These are phyloP conservation scores for Phoma herbarum DNA, from an alignment of 2,329 filamentous ascomycete genomes.

Conservation along the genomic window DNA sequence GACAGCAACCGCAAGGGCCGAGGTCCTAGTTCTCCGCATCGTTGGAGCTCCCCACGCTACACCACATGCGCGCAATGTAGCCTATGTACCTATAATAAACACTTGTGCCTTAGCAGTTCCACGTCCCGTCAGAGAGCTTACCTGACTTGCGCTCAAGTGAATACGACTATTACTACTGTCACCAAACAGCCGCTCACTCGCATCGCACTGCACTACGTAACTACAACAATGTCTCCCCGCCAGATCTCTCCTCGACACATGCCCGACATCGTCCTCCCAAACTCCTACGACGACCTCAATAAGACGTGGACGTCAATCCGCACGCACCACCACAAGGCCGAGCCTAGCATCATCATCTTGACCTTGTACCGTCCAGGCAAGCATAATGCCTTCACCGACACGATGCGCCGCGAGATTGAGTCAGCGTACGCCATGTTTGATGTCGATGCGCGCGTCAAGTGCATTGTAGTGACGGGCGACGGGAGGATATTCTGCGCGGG, in stretches of 20 bases:
- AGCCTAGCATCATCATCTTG: conserved; percentile 67
- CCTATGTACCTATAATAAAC: conserved; percentile 17
- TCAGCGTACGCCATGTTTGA: conserved; percentile 62
- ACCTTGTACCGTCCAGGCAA: conserved; percentile 71
- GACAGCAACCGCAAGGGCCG: conserved; percentile 12
- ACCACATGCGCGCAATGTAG: conserved; percentile 8
- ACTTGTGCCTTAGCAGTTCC: neutral
- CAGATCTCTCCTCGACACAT: conserved; percentile 30
- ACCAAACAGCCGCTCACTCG: no score
- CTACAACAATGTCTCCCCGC: conserved; percentile 21
- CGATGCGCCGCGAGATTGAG: conserved; percentile 70
- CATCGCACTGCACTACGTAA: no score
- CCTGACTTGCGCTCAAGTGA: neutral
- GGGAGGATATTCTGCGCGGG: conserved; percentile 65
- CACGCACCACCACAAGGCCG: conserved; percentile 52
- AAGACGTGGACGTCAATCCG: conserved; percentile 48
- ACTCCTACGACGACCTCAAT: conserved; percentile 52
- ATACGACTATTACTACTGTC: neutral
- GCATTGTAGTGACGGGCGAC: conserved; percentile 63
- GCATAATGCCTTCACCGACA: conserved; percentile 74
- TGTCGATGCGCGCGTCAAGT: conserved; percentile 63
- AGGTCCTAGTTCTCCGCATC: conserved; percentile 20
- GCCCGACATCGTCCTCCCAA: conserved; percentile 43
- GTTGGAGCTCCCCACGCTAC: conserved; percentile 1
- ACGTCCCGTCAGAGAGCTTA: no score